Conservation (phyloP, 345 rosid genomes). For the Eucalyptus fibrosa region DNA sequence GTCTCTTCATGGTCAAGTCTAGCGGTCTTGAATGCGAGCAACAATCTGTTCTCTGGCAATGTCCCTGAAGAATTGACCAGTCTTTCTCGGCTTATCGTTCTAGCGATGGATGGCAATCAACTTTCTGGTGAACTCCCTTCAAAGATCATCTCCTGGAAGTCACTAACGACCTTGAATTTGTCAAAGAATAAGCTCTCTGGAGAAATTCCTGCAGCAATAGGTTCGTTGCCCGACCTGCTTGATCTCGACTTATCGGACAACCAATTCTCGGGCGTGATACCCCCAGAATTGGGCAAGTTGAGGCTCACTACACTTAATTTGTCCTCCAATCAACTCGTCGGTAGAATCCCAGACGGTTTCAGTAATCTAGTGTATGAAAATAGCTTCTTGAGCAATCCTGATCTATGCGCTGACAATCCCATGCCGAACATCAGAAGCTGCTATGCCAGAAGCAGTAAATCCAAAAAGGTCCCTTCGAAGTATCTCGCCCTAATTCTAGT, state of each 20-base stretch:
- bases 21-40: slow-evolving; percentile 44
- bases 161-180: slow-evolving; percentile 29
- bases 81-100: slow-evolving; percentile 22
- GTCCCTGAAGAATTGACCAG: slow-evolving; percentile 48
- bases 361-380: slow-evolving; percentile 53
- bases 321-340: slow-evolving; percentile 61
- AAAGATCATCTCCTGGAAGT: slow-evolving; percentile 49
- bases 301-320: slow-evolving; percentile 33
- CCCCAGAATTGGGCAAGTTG: slow-evolving; percentile 39
- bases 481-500: slow-evolving; percentile 28
- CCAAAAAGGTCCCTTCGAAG: slow-evolving; percentile 27
- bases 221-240: slow-evolving; percentile 36
- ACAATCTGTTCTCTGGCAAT: slow-evolving; percentile 56
- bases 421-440: slow-evolving; percentile 51
- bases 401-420: slow-evolving; percentile 46
- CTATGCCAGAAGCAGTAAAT: background rate
- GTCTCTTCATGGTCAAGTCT: slow-evolving; percentile 44
- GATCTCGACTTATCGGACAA: slow-evolving; percentile 62
- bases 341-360: slow-evolving; percentile 39
- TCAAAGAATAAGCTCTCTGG: slow-evolving; percentile 66
- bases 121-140: slow-evolving; percentile 64
- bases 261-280: slow-evolving; percentile 56
- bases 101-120: slow-evolving; percentile 46
- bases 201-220: slow-evolving; percentile 44
- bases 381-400: slow-evolving; percentile 59